Evolutionary conservation across 2,329 filamentous ascomycete genomes (phyloP).

Genomic region (Fusarium oxysporum): DNA sequence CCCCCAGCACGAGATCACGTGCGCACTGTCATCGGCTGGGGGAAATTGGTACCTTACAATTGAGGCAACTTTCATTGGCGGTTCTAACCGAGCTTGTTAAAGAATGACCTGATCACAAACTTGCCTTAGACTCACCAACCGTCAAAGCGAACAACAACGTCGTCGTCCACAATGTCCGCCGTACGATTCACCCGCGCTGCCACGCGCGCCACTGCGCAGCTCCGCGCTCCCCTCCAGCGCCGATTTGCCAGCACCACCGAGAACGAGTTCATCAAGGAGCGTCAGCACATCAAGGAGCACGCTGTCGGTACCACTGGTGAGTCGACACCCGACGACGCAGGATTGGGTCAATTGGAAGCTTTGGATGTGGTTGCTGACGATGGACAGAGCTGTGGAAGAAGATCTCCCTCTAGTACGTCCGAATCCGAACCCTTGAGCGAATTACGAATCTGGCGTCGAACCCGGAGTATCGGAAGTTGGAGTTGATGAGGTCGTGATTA

Average conservation of each 20-base stretch:
- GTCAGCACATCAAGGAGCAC: constrained; percentile 90
- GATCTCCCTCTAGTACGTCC: constrained; percentile 91
- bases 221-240: constrained; percentile 73
- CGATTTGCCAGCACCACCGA: constrained; percentile 80
- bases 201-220: constrained; percentile 71
- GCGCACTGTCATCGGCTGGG: not conserved
- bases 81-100: constrained; percentile 46
- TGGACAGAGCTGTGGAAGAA: constrained; percentile 89
- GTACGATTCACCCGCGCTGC: constrained; percentile 71
- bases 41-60: constrained; percentile 45
- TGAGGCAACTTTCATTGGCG: constrained; percentile 48
- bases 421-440: constrained; percentile 42
- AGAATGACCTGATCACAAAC: constrained; percentile 52
- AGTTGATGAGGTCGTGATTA: constrained; percentile 19
- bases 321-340: constrained; percentile 53
- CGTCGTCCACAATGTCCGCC: constrained; percentile 67
- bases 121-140: constrained; percentile 39
- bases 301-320: constrained; percentile 85
- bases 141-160: constrained; percentile 44
- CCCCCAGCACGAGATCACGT: constrained; percentile 48
- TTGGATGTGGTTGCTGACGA: constrained; percentile 49
- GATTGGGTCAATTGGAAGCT: constrained; percentile 35
- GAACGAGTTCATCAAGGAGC: constrained; percentile 94
- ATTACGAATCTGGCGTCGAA: constrained; percentile 37
- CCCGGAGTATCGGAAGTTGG: constrained; percentile 29